A percentile compares a stretch with the other conserved stretches of the same genome.
phyloP scores from a whole-genome alignment of 352 stramenopile genomes.

The Phytophthora pluvialis region DNA sequence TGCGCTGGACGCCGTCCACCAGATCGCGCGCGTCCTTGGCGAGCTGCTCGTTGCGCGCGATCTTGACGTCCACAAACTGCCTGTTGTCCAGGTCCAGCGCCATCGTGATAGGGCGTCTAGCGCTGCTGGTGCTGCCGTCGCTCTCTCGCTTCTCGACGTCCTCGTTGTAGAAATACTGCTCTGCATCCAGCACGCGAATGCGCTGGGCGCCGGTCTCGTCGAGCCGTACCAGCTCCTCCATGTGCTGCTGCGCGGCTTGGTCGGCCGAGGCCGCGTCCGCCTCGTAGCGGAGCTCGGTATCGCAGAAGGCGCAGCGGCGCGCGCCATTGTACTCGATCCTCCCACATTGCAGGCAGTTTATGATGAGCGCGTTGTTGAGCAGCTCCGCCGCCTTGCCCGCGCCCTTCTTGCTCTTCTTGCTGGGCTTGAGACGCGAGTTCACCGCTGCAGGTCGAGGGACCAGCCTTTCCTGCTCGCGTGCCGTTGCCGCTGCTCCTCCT shows the following conservation, averaged over 20 bases:
- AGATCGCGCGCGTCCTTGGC: constrained; percentile 59
- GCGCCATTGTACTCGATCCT: constrained; percentile 69
- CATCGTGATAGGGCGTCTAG: constrained; percentile 42
- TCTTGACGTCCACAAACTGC: constrained; percentile 46
- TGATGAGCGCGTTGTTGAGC: constrained; percentile 62
- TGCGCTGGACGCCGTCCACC: constrained; percentile 51
- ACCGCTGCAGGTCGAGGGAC: constrained; percentile 43
- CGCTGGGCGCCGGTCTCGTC: constrained; percentile 51
- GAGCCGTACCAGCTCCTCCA: constrained; percentile 61
- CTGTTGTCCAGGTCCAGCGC: constrained; percentile 56
- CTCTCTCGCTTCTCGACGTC: constrained; percentile 23
- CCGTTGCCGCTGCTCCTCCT: constrained; percentile 4
- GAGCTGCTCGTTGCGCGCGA: constrained; percentile 63
- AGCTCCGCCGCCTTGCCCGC: constrained; percentile 17
- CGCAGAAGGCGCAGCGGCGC: constrained; percentile 63
- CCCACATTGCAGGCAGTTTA: constrained; percentile 78
- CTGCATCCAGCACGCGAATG: constrained; percentile 55
- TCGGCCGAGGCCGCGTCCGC: constrained; percentile 41
- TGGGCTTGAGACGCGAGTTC: constrained; percentile 60
- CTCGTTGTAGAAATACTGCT: constrained; percentile 47
- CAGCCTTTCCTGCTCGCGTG: constrained; percentile 36
- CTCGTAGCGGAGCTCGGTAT: constrained; percentile 62
- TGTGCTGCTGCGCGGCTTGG: constrained; percentile 47
- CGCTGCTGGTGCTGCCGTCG: constrained; percentile 6
- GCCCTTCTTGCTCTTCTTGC: constrained; percentile 50